These are phyloP conservation scores for Wickerhamiella musiphila DNA, from an alignment of 805 yeast genomes.

Conservation along the genomic window DNA sequence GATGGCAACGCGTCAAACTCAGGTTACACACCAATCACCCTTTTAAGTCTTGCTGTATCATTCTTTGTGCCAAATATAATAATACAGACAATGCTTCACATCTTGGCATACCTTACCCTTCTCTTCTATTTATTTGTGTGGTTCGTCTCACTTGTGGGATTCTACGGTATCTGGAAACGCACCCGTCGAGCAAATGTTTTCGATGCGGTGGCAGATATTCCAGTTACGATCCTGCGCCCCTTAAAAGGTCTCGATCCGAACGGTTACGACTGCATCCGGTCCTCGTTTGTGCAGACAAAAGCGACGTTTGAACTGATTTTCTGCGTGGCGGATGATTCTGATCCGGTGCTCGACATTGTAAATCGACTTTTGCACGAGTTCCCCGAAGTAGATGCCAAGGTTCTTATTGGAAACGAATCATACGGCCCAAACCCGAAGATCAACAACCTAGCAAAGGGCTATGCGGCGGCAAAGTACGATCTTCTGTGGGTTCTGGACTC, in stretches of 20 bases:
- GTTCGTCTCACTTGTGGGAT: neutral
- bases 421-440: conserved; percentile 84
- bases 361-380: conserved; percentile 31
- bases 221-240: conserved; percentile 68
- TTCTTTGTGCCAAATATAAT: too few species aligned
- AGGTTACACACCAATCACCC: too few species aligned
- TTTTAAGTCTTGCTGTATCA: too few species aligned
- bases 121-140: conserved; percentile 2
- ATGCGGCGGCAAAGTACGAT: conserved; percentile 47
- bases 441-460: conserved; percentile 73
- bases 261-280: conserved; percentile 45
- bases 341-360: conserved; percentile 48
- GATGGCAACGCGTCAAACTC: too few species aligned
- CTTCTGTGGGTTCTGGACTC: conserved; percentile 75
- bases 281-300: conserved; percentile 52
- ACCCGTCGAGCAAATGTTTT: neutral
- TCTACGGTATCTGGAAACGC: conserved; percentile 1
- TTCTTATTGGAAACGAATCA: conserved; percentile 33
- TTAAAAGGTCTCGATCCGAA: conserved; percentile 73
- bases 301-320: conserved; percentile 63
- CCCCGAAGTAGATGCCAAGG: conserved; percentile 39
- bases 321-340: conserved; percentile 48
- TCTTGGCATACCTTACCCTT: too few species aligned
- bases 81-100: too few species aligned
- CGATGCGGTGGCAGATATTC: conserved; percentile 9